Conservation (phyloP, 1,284 basidiomycete species). For the Ustilago xerochloae region DNA sequence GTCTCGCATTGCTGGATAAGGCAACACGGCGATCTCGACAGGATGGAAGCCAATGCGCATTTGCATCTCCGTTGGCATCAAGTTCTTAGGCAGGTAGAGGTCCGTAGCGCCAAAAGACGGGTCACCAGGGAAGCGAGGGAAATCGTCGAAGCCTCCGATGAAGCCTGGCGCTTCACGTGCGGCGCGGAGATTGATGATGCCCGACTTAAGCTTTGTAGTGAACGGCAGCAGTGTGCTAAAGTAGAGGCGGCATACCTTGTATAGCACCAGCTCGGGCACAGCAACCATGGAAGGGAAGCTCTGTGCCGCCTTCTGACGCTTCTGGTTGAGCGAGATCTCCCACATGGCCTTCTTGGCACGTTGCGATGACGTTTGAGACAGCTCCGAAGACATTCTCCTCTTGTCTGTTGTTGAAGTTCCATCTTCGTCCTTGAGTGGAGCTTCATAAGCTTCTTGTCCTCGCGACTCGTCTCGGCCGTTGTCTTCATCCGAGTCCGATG, state of each 20-base stretch:
- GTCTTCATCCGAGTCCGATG: slow-evolving; percentile 22
- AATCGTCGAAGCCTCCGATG: slow-evolving; percentile 34
- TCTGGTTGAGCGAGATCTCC: slow-evolving; percentile 47
- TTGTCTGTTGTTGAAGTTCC: not conserved
- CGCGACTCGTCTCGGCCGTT: not conserved
- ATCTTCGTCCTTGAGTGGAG: slow-evolving; percentile 9
- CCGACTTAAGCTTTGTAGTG: slow-evolving; percentile 46
- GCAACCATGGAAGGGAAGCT: slow-evolving; percentile 48
- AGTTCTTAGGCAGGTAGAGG: slow-evolving; percentile 38
- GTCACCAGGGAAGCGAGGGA: slow-evolving; percentile 45
- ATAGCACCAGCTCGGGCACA: slow-evolving; percentile 47
- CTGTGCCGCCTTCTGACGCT: slow-evolving; percentile 37
- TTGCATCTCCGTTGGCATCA: slow-evolving; percentile 53
- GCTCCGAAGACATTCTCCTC: not conserved
- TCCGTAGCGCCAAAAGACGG: slow-evolving; percentile 21
- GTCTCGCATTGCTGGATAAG: slow-evolving; percentile 45
- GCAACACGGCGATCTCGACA: slow-evolving; percentile 46
- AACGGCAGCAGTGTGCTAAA: slow-evolving; percentile 50
- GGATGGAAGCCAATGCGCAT: slow-evolving; percentile 50
- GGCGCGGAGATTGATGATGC: slow-evolving; percentile 46
- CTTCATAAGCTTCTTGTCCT: not conserved
- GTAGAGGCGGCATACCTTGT: slow-evolving; percentile 52
- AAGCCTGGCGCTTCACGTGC: slow-evolving; percentile 31
- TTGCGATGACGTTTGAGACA: slow-evolving; percentile 12
- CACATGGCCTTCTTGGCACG: slow-evolving; percentile 35